Evolutionary conservation across 2,329 filamentous ascomycete species (phyloP).

Genomic region (Monosporascus sp.): DNA sequence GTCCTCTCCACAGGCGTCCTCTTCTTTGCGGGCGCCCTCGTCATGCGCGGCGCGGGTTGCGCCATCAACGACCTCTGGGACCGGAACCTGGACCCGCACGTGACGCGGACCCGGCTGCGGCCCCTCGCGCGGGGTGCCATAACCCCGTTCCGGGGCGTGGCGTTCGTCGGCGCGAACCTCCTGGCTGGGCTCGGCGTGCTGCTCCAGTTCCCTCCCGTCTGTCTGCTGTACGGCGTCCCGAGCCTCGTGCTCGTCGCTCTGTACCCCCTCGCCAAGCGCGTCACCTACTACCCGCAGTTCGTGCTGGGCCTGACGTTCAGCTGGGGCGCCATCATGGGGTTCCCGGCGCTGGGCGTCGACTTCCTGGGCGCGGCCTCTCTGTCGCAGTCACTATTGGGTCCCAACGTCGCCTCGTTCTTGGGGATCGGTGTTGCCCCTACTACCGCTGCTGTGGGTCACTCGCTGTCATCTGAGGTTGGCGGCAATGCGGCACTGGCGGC

Average conservation of each 20-base stretch:
- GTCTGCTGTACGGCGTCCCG: constrained; percentile 72
- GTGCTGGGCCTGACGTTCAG: constrained; percentile 81
- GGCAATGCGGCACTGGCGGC: constrained; percentile 58
- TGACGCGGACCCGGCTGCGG: constrained; percentile 67
- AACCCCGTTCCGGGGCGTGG: constrained; percentile 62
- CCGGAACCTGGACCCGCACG: constrained; percentile 76
- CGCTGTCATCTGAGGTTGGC: constrained; percentile 20
- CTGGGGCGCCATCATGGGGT: constrained; percentile 85
- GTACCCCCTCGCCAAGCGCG: constrained; percentile 79
- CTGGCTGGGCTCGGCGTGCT: constrained; percentile 68
- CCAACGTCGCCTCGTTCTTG: neutral
- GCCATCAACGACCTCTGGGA: constrained; percentile 91
- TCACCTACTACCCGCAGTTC: constrained; percentile 83
- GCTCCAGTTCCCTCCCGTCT: constrained; percentile 67
- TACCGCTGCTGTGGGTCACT: constrained; percentile 17
- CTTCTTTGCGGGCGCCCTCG: constrained; percentile 69
- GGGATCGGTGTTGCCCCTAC: neutral
- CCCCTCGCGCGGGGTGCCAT: constrained; percentile 78
- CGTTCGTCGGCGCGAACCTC: constrained; percentile 70
- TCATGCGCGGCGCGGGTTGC: constrained; percentile 86
- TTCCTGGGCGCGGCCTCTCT: constrained; percentile 38
- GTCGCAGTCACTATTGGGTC: neutral
- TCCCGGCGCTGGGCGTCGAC: constrained; percentile 75
- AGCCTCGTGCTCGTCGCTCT: constrained; percentile 66
- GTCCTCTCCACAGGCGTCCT: constrained; percentile 61